Percentiles rank a stretch among this genome's conserved stretches.
These are phyloP conservation scores for Tolypocladium tropicale DNA, from an alignment of 2,329 filamentous ascomycete genomes.

Conservation along the genomic window DNA sequence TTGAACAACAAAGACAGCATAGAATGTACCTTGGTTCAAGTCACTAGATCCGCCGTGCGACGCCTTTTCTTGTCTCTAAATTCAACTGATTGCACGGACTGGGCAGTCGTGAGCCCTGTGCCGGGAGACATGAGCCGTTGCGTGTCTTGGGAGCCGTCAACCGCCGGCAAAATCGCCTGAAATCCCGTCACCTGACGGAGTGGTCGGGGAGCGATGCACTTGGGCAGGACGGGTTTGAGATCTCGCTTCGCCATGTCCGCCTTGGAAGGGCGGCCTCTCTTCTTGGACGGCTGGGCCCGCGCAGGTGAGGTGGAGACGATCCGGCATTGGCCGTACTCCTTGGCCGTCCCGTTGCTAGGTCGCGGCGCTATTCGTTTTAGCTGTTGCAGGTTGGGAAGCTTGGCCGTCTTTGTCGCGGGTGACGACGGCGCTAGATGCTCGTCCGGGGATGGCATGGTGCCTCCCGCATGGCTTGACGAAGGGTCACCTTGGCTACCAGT, in stretches of 20 bases:
- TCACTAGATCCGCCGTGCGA: background rate
- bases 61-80: constrained; percentile 2
- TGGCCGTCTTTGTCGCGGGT: background rate
- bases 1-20: background rate
- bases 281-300: constrained; percentile 17
- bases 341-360: constrained; percentile 6
- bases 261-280: constrained; percentile 35
- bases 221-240: constrained; percentile 20
- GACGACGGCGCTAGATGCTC: background rate
- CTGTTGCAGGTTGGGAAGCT: background rate
- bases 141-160: background rate
- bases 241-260: constrained; percentile 27
- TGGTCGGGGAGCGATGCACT: constrained; percentile 20
- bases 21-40: background rate
- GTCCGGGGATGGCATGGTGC: background rate
- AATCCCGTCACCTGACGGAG: constrained; percentile 3
- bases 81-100: background rate
- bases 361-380: constrained; percentile 13
- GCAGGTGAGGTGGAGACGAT: background rate
- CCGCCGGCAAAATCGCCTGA: constrained; percentile 7
- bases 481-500: constrained; percentile 22
- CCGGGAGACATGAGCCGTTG: background rate
- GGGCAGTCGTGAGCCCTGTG: background rate
- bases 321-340: background rate
- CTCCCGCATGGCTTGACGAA: constrained; percentile 2